These are phyloP conservation scores for Clonostachys sp. DNA, from an alignment of 2,329 filamentous ascomycete genomes.

Conservation along the genomic window DNA sequence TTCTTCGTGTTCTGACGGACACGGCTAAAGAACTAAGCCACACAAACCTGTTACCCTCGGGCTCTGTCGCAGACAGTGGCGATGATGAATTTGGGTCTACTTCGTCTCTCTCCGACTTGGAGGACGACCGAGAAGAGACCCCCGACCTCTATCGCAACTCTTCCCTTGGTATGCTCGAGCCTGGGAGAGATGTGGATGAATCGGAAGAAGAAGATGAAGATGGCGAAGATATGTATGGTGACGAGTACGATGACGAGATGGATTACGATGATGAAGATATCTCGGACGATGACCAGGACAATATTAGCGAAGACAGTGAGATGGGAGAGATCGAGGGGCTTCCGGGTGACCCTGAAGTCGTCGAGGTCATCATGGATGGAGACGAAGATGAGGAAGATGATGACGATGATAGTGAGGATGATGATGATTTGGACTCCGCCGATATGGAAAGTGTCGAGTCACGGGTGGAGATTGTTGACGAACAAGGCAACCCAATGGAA, in stretches of 20 bases:
- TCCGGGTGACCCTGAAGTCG: slow-evolving; percentile 55
- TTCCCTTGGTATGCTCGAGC: slow-evolving; percentile 89
- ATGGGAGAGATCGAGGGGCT: slow-evolving; percentile 83
- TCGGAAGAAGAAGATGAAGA: slow-evolving; percentile 65
- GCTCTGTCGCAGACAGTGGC: slow-evolving; percentile 60
- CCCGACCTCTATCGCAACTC: slow-evolving; percentile 97
- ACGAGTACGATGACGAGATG: slow-evolving; percentile 89
- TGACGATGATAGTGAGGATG: slow-evolving; percentile 56
- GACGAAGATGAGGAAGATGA: slow-evolving; percentile 61
- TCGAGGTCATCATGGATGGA: slow-evolving; percentile 76
- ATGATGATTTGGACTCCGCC: slow-evolving; percentile 37
- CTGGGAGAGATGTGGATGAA: slow-evolving; percentile 67
- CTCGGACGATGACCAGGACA: slow-evolving; percentile 77
- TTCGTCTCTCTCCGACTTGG: slow-evolving; percentile 83
- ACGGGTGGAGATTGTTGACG: slow-evolving; percentile 55
- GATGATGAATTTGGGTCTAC: slow-evolving; percentile 86
- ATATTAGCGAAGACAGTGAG: slow-evolving; percentile 83
- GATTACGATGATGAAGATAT: slow-evolving; percentile 81
- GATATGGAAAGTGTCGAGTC: slow-evolving; percentile 50
- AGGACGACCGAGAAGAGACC: slow-evolving; percentile 86
- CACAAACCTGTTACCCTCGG: slow-evolving; percentile 66
- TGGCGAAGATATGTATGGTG: slow-evolving; percentile 89
- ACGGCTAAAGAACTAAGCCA: slow-evolving; percentile 85
- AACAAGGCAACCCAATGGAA: slow-evolving; percentile 54
- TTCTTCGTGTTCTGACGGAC: slow-evolving; percentile 80